Conservation (phyloP, 768 basidiomycete species). For the Pholiota molesta region DNA sequence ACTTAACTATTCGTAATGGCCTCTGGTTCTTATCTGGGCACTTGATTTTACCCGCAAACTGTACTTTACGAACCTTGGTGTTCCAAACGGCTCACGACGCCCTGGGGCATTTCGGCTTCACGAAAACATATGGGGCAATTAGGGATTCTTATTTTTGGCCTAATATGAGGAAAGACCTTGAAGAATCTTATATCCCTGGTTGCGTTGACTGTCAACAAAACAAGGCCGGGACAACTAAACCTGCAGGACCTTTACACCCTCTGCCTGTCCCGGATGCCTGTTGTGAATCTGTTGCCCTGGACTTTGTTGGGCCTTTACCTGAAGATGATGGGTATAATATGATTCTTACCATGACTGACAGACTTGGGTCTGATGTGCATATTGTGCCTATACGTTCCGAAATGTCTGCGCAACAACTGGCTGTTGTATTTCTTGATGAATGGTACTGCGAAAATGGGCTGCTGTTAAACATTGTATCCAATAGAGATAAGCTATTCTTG, state of each 20-base stretch:
- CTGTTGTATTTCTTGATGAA: constrained; percentile 26
- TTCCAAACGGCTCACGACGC: constrained; percentile 33
- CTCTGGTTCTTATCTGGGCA: constrained; percentile 27
- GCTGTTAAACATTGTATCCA: constrained; percentile 29
- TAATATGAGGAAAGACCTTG: constrained; percentile 35
- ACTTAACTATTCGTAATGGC: constrained; percentile 10
- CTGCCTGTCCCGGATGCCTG: constrained; percentile 26
- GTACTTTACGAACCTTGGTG: constrained; percentile 22
- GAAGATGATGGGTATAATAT: constrained; percentile 31
- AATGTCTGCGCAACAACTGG: constrained; percentile 26
- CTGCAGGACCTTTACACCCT: constrained; percentile 32
- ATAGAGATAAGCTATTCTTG: constrained; percentile 36
- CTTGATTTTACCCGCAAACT: constrained; percentile 21
- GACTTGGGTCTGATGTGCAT: constrained; percentile 10
- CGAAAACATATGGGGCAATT: constrained; percentile 30
- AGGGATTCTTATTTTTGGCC: constrained; percentile 32
- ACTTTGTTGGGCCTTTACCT: constrained; percentile 40
- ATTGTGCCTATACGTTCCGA: constrained; percentile 12
- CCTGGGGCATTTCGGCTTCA: constrained; percentile 36
- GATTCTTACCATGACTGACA: constrained; percentile 23
- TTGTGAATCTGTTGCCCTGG: constrained; percentile 28
- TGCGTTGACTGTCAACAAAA: constrained; percentile 37
- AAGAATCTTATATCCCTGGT: constrained; percentile 32
- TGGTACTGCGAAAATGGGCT: constrained; percentile 36
- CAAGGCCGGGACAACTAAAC: constrained; percentile 29